Evolutionary conservation across 1,139 yeast species (phyloP).

Genomic region (Kluyveromyces sp.): DNA sequence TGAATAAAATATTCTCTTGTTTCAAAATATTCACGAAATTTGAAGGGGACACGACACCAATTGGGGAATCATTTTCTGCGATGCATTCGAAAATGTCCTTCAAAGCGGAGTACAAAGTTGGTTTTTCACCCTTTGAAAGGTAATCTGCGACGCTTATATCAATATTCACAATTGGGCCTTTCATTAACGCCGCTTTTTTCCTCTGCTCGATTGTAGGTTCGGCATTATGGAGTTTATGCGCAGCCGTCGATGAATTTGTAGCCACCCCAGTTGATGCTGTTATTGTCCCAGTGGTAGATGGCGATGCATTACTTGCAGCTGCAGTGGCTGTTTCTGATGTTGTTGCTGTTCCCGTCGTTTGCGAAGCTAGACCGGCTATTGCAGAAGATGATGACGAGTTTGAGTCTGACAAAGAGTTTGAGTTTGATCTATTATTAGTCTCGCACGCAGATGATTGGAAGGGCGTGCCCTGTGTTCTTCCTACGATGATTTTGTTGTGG

Average conservation of each 20-base stretch:
- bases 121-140: slow-evolving; percentile 33
- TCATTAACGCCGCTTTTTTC: slow-evolving; percentile 68
- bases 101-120: slow-evolving; percentile 60
- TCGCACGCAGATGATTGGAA: background rate
- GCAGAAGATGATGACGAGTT: background rate
- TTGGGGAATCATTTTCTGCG: slow-evolving; percentile 58
- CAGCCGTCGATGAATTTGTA: no score
- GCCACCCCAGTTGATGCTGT: no score
- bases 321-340: background rate
- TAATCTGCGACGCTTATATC: slow-evolving; percentile 54
- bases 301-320: no score
- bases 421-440: background rate
- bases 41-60: slow-evolving; percentile 81
- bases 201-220: slow-evolving; percentile 53
- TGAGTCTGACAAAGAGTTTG: slow-evolving; percentile 1
- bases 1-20: slow-evolving; percentile 72
- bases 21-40: slow-evolving; percentile 68
- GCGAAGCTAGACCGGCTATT: background rate
- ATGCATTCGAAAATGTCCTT: slow-evolving; percentile 83
- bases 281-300: no score
- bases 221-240: no score
- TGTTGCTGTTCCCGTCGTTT: background rate
- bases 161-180: slow-evolving; percentile 78
- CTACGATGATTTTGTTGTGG: slow-evolving; percentile 22
- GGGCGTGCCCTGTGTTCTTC: slow-evolving; percentile 13